A percentile compares a stretch with the other conserved stretches of the same genome.
phyloP scores from a whole-genome alignment of 441 rosid genomes.

The Geranium incanum region DNA sequence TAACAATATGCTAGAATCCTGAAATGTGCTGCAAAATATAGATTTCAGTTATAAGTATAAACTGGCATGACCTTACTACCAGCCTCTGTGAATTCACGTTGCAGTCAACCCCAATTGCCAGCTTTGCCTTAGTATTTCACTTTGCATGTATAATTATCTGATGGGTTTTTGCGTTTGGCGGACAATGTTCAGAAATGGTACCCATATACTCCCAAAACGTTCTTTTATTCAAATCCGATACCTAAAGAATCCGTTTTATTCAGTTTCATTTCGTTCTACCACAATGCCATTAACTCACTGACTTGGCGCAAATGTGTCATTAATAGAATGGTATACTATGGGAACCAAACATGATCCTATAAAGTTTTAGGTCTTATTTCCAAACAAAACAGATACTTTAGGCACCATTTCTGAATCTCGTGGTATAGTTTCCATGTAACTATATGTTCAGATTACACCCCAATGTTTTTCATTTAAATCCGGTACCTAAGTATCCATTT shows the following conservation, averaged over 20 bases:
- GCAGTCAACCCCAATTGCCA: neutral
- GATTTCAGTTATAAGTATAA: neutral
- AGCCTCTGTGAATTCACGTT: neutral
- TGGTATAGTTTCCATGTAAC: too few species aligned
- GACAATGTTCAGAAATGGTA: neutral
- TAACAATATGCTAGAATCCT: neutral
- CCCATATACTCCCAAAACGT: neutral
- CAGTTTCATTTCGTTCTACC: too few species aligned
- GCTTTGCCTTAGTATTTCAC: neutral
- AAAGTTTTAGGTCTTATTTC: too few species aligned
- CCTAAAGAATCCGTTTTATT: too few species aligned
- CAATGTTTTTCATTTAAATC: neutral
- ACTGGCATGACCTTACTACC: neutral
- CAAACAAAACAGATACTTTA: too few species aligned
- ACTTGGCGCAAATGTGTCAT: too few species aligned
- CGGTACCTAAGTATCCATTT: neutral
- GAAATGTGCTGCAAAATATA: neutral
- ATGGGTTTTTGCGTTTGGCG: neutral
- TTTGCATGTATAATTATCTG: too few species aligned
- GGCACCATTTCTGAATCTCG: too few species aligned
- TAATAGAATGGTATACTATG: too few species aligned
- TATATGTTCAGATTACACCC: neutral
- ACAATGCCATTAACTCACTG: too few species aligned
- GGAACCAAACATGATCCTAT: too few species aligned
- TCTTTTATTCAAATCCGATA: too few species aligned